Percentiles rank a stretch among this genome's conserved stretches.
phyloP scores from a whole-genome alignment of 805 yeast species.

The Pichia scutulata region DNA sequence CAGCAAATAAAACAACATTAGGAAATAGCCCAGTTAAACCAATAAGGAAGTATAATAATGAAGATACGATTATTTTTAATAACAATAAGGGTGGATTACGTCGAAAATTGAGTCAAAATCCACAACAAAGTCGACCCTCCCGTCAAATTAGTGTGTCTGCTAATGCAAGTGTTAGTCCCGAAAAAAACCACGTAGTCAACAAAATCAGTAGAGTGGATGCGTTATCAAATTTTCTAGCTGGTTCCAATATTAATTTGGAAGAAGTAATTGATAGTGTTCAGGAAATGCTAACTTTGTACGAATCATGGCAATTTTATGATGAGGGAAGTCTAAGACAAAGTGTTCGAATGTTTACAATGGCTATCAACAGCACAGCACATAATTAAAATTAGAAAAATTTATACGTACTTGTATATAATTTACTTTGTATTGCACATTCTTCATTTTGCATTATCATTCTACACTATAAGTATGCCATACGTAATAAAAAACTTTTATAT shows the following conservation, averaged over 20 bases:
- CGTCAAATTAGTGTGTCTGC: not conserved
- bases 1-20: not conserved
- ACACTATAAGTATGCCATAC: too few relatives aligned
- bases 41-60: not conserved
- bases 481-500: too few relatives aligned
- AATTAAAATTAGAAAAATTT: not conserved
- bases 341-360: not conserved
- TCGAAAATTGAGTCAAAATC: conserved; percentile 6
- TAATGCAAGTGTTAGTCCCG: conserved; percentile 3
- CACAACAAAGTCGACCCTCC: not conserved
- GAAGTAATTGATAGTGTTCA: conserved; percentile 79
- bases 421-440: too few relatives aligned
- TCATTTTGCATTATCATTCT: too few relatives aligned
- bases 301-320: conserved; percentile 80
- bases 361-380: not conserved
- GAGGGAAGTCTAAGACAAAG: conserved; percentile 48
- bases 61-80: not conserved
- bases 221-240: conserved; percentile 61
- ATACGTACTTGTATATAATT: too few relatives aligned
- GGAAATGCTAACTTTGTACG: conserved; percentile 73
- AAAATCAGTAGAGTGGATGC: conserved; percentile 39
- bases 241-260: conserved; percentile 67
- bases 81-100: conserved; percentile 3
- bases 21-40: not conserved
- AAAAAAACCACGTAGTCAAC: not conserved